These are phyloP conservation scores for Ustilaginoidea virens DNA, from an alignment of 2,329 filamentous ascomycete species.

Conservation along the genomic window DNA sequence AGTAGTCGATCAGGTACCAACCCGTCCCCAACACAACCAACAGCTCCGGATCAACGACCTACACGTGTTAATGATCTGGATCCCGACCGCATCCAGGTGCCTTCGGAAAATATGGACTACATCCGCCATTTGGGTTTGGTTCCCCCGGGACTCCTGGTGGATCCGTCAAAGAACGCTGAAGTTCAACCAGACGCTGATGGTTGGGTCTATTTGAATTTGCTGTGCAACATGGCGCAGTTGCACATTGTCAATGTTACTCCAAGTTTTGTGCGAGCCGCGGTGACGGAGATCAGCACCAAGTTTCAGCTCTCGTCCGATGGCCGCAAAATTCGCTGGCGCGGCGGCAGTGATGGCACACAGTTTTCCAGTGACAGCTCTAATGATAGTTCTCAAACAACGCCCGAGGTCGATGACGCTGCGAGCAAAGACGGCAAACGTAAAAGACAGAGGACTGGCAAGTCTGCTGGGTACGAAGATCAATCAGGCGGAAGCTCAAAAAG, in stretches of 20 bases:
- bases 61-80: conserved; percentile 66
- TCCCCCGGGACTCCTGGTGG: conserved; percentile 37
- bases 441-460: conserved; percentile 25
- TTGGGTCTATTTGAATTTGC: conserved; percentile 70
- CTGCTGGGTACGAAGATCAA: conserved; percentile 17
- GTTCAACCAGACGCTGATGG: conserved; percentile 50
- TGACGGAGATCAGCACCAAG: conserved; percentile 54
- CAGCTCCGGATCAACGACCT: conserved; percentile 53
- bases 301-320: conserved; percentile 68
- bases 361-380: conserved; percentile 49
- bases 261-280: conserved; percentile 58
- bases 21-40: conserved; percentile 22
- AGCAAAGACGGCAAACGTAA: conserved; percentile 28
- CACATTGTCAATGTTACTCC: conserved; percentile 74
- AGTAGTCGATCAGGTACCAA: conserved; percentile 15
- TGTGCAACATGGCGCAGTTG: conserved; percentile 69
- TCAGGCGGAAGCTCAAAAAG: conserved; percentile 21
- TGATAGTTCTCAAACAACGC: conserved; percentile 29
- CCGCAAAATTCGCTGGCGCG: conserved; percentile 66
- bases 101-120: conserved; percentile 65
- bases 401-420: conserved; percentile 33
- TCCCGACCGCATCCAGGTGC: conserved; percentile 59
- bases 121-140: conserved; percentile 58
- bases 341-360: conserved; percentile 47
- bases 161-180: conserved; percentile 29